Base-by-base conservation (phyloP, 768 basidiomycete species). In the Boletus vinaceobasis region DNA sequence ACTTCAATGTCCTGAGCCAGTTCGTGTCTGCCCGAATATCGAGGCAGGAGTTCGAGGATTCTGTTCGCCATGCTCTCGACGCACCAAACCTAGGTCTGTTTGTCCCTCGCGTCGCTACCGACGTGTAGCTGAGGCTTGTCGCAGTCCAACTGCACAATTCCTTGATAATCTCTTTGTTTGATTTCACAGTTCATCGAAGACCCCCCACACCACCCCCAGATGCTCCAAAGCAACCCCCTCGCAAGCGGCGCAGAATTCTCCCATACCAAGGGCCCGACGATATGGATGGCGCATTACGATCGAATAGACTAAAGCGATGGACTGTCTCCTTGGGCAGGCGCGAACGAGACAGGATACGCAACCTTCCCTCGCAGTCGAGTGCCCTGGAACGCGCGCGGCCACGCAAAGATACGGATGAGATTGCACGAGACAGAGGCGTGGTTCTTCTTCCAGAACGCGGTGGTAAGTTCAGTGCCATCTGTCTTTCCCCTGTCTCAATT, bases 111-210 rank as follows among this genome's bases (percentile, higher is more conserved):
- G 19, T 15, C 27, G 7, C 26, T 19, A 19, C 43, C 36, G 15
- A 31, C 39, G 11, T 11, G 17, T n/a, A 13, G 29, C 63, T 64
- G 23, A 66, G 53, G 26, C 27, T 55, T 32, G 53, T 10, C 40
- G n/a, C 57, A 86, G 87, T 90, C 29, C 88, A 90, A 69, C 73
- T 91, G 2, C 90, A 93, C 66, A 93, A 93, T 69, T 84, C 90
- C 11, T 77, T 93, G 32, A 84, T 93, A 35, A 90, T 92, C 31
- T 90, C 90, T 2, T 71, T 93, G 15, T 89, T 92, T 58, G 89
- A 90, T 69, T 86, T 87, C 23, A 88, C 88, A 2, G 82, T 83
- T 0, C 82, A 86, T 60, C 83, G 85, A 60, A 80, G 86, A 39
- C 82, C 83, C 2, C 80, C 81, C 0, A 84, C 87, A 1, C 86